A percentile compares a stretch with the other conserved stretches of the same genome.
Evolutionary conservation across 2,329 filamentous ascomycete genomes (phyloP).

Genomic region (Sphaerulina vaccinii): DNA sequence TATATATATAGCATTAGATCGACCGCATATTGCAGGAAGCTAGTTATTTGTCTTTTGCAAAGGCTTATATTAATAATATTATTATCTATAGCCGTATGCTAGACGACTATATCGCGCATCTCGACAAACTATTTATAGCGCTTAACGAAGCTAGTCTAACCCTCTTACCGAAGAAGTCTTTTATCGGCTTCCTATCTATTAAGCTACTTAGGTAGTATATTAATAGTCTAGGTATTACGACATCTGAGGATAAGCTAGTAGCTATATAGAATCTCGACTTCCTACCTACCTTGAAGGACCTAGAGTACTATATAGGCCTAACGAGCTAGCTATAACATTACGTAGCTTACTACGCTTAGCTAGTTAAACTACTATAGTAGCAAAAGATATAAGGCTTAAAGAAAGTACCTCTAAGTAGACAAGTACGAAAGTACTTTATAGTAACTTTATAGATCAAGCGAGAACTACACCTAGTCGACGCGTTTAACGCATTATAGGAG

Average conservation of each 20-base stretch:
- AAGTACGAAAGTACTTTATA: neutral
- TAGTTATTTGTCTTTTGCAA: neutral
- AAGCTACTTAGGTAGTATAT: neutral
- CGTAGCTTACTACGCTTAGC: constrained; percentile 1
- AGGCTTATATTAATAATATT: constrained; percentile 3
- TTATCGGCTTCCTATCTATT: neutral
- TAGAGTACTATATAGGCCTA: constrained; percentile 1
- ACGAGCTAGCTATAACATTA: neutral
- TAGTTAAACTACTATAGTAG: neutral
- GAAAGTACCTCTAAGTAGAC: neutral
- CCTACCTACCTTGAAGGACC: neutral
- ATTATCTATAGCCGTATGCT: neutral
- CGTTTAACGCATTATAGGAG: neutral
- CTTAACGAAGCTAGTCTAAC: neutral
- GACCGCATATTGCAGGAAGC: neutral
- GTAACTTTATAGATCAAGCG: neutral
- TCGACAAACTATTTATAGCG: neutral
- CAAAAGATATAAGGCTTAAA: neutral
- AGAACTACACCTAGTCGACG: neutral
- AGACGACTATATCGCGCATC: neutral
- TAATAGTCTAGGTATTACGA: neutral
- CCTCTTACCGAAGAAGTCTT: neutral
- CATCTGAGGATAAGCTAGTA: neutral
- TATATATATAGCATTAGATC: neutral
- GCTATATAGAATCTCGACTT: neutral